Evolutionary conservation across 2,329 filamentous ascomycete species (phyloP).

Genomic region (Neocucurbitaria cava): DNA sequence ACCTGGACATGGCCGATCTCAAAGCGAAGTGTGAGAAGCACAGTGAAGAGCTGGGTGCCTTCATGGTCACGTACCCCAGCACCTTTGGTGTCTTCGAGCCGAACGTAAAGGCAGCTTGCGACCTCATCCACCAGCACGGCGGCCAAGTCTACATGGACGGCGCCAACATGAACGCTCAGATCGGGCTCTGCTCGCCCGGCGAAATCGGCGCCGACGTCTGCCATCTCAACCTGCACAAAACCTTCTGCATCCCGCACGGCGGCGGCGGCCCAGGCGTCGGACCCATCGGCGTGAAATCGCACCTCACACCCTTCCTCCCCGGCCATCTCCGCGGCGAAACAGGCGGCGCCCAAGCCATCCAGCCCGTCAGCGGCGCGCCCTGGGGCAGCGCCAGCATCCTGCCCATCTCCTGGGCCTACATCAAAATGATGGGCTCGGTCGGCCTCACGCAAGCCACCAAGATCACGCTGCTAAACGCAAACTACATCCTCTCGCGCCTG

Average conservation of each 20-base stretch:
- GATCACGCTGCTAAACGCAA: slow-evolving; percentile 92
- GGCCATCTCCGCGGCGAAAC: slow-evolving; percentile 69
- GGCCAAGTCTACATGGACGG: slow-evolving; percentile 99
- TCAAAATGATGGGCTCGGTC: slow-evolving; percentile 86
- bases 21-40: slow-evolving; percentile 89
- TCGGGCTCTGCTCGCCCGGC: slow-evolving; percentile 91
- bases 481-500: slow-evolving; percentile 91
- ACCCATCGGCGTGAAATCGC: slow-evolving; percentile 87
- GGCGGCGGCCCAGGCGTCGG: slow-evolving; percentile 93
- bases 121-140: slow-evolving; percentile 84
- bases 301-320: slow-evolving; percentile 79
- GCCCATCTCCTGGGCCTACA: slow-evolving; percentile 94
- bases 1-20: slow-evolving; percentile 86
- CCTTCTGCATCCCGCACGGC: slow-evolving; percentile 97
- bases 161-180: slow-evolving; percentile 98
- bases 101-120: slow-evolving; percentile 81
- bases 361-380: slow-evolving; percentile 79
- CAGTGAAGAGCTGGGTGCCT: slow-evolving; percentile 82
- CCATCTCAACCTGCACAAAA: slow-evolving; percentile 98
- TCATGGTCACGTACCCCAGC: slow-evolving; percentile 97
- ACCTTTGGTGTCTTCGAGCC: slow-evolving; percentile 97
- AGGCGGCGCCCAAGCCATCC: slow-evolving; percentile 65
- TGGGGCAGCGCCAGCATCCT: slow-evolving; percentile 91
- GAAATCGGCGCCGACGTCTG: slow-evolving; percentile 97
- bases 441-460: slow-evolving; percentile 90